Evolutionary conservation across 495 filamentous ascomycete species (phyloP).

Genomic region (Astrocystis sublimbata): DNA sequence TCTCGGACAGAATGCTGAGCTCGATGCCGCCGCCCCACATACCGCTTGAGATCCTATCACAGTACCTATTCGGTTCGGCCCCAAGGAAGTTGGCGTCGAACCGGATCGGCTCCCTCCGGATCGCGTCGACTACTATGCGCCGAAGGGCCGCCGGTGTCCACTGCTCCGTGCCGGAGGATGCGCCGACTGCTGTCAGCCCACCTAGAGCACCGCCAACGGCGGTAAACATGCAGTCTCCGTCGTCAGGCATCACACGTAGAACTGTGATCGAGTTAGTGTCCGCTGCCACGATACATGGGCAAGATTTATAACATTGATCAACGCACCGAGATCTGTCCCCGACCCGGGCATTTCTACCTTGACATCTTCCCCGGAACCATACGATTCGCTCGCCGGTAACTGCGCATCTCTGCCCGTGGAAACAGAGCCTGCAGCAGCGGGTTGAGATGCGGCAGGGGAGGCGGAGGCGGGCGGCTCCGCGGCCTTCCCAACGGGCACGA

Average conservation of each 20-base stretch:
- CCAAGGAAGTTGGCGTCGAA: conserved; percentile 80
- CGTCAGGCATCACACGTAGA: conserved; percentile 94
- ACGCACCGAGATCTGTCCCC: conserved; percentile 22
- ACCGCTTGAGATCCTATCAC: conserved; percentile 77
- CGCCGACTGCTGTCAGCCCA: conserved; percentile 13
- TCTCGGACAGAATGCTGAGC: conserved; percentile 76
- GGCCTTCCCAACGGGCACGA: conserved; percentile 50
- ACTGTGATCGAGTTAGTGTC: conserved; percentile 40
- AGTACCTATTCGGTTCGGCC: conserved; percentile 73
- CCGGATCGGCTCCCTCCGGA: conserved; percentile 67
- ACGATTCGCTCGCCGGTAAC: conserved; percentile 8
- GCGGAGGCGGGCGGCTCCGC: neutral
- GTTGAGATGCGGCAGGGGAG: neutral
- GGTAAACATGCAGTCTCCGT: conserved; percentile 93
- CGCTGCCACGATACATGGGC: neutral
- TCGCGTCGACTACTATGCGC: conserved; percentile 76
- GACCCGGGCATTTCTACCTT: conserved; percentile 26
- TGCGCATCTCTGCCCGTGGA: conserved; percentile 8
- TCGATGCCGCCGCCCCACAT: conserved; percentile 95
- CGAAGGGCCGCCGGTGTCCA: conserved; percentile 65
- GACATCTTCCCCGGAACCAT: conserved; percentile 24
- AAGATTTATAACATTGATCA: neutral
- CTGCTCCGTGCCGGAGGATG: conserved; percentile 43
- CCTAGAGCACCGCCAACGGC: conserved; percentile 77
- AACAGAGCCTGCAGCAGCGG: neutral